A percentile compares a stretch with the other conserved stretches of the same genome.
Conservation (phyloP, 1,284 basidiomycete species). For the Athelia psychrophila region DNA sequence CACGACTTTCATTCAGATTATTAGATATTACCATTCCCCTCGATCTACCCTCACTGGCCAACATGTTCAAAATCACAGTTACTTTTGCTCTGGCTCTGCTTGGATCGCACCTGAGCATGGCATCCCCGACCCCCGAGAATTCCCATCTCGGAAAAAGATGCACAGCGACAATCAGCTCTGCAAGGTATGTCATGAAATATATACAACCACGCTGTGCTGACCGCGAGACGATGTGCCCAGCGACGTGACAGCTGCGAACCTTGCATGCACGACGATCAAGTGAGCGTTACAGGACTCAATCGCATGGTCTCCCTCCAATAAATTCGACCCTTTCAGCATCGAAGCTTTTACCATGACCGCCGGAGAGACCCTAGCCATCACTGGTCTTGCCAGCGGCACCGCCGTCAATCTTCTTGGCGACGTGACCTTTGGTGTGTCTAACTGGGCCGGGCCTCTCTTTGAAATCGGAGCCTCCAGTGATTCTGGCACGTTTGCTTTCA, state of each 20-base stretch:
- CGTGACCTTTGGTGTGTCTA: background rate
- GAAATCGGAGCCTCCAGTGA: background rate
- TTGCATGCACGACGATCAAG: conserved; percentile 3
- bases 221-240: background rate
- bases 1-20: too few relatives aligned
- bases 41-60: too few relatives aligned
- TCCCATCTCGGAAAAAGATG: background rate
- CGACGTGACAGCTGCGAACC: background rate
- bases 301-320: background rate
- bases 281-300: too few relatives aligned
- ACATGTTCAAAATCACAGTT: too few relatives aligned
- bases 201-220: too few relatives aligned
- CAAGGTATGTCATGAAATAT: background rate
- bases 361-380: background rate
- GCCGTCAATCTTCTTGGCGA: conserved; percentile 1
- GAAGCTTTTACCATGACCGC: conserved; percentile 3
- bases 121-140: too few relatives aligned
- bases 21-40: too few relatives aligned
- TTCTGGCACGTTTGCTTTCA: conserved; percentile 2
- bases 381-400: conserved; percentile 2
- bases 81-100: too few relatives aligned
- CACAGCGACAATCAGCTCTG: conserved; percentile 1
- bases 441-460: conserved; percentile 3
- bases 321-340: background rate
- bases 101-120: too few relatives aligned